A percentile compares a stretch with the other conserved stretches of the same genome.
Evolutionary conservation across 176 grass and related monocot genomes (phyloP).

Genomic region (Alloteropsis semialata): DNA sequence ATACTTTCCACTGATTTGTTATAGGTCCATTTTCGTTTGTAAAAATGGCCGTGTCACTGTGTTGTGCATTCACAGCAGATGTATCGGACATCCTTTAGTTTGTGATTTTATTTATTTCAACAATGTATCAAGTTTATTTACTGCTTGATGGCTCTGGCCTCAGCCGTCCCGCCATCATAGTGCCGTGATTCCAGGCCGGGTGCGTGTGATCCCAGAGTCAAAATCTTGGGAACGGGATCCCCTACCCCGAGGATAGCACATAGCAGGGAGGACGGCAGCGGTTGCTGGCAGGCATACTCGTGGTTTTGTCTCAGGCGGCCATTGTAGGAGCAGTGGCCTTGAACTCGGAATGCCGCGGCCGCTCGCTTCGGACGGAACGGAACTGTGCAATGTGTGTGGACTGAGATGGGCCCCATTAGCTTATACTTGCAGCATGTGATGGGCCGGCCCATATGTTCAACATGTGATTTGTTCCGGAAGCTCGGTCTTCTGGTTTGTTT

Average conservation of each 20-base stretch:
- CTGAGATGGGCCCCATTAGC: background rate
- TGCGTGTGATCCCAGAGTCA: no score
- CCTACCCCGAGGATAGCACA: no score
- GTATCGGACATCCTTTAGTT: background rate
- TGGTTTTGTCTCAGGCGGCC: background rate
- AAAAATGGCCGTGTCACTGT: slow-evolving; percentile 18
- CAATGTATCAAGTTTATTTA: background rate
- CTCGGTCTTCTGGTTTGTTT: background rate
- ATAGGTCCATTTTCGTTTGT: slow-evolving; percentile 19
- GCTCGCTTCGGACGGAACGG: no score
- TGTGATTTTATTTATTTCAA: background rate
- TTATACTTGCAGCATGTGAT: background rate
- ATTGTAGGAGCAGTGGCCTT: background rate
- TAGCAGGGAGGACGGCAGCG: no score
- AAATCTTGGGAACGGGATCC: no score
- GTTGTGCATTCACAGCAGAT: slow-evolving; percentile 22
- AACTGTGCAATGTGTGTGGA: no score
- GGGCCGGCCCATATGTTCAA: background rate
- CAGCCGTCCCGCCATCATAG: background rate
- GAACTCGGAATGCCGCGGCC: no score
- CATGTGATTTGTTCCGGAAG: background rate
- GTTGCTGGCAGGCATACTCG: background rate
- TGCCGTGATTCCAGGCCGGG: background rate
- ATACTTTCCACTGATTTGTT: slow-evolving; percentile 11
- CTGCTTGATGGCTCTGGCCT: background rate